Conservation (phyloP, 2,329 filamentous ascomycete species). For the Tolypocladium nubicola region DNA sequence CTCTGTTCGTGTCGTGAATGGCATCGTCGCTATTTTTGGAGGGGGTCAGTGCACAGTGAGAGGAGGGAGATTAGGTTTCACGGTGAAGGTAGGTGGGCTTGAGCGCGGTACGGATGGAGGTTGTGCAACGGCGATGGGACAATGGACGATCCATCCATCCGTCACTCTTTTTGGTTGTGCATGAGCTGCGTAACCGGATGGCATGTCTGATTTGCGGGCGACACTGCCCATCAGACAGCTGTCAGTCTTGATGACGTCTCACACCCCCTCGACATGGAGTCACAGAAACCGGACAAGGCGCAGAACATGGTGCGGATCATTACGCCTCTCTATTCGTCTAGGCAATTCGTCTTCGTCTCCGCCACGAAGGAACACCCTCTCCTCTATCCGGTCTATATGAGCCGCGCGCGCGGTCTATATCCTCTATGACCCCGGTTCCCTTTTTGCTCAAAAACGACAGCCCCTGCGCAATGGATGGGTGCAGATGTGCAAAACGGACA, state of each 20-base stretch:
- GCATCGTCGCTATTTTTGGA: background rate
- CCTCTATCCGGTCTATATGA: slow-evolving; percentile 1
- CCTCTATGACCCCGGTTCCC: background rate
- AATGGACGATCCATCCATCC: no score
- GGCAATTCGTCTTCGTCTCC: background rate
- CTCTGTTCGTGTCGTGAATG: background rate
- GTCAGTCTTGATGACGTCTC: background rate
- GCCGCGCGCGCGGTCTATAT: slow-evolving; percentile 1
- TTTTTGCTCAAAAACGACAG: background rate
- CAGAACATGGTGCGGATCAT: background rate
- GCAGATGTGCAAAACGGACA: background rate
- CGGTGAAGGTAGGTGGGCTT: no score
- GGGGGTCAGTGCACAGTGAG: no score
- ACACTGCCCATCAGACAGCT: background rate
- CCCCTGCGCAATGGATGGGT: background rate
- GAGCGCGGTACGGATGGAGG: no score
- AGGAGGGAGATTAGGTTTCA: no score
- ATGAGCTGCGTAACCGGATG: background rate
- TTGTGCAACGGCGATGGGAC: no score
- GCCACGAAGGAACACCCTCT: background rate
- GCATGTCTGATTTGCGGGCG: background rate
- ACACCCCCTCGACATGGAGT: background rate
- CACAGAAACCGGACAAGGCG: background rate
- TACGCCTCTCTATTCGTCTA: background rate
- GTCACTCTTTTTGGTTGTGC: no score